These are phyloP conservation scores for Carex cristatella DNA, from an alignment of 176 grass and related monocot genomes.

Conservation along the genomic window DNA sequence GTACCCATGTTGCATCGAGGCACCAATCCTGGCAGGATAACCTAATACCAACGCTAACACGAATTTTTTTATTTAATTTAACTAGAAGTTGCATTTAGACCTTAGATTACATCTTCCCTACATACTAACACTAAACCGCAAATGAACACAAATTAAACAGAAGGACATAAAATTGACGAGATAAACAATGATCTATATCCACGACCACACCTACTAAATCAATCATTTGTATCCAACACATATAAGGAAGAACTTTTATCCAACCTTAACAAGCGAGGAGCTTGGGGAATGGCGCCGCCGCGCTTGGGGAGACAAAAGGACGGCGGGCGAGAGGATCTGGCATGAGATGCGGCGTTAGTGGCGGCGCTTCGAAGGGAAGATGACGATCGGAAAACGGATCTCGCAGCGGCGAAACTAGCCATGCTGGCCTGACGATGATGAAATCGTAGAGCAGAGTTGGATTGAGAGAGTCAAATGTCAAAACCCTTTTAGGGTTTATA, in stretches of 20 bases:
- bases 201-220: neutral
- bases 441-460: neutral
- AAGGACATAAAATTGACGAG: neutral
- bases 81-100: neutral
- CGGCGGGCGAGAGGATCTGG: conserved; percentile 28
- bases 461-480: neutral
- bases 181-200: neutral
- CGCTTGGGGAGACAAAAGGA: conserved; percentile 5
- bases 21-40: neutral
- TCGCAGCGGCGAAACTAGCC: conserved; percentile 48
- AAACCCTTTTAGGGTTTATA: neutral
- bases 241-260: too few species aligned
- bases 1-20: neutral
- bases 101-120: neutral
- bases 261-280: conserved; percentile 52
- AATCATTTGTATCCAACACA: too few species aligned
- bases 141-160: neutral
- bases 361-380: conserved; percentile 36
- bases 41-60: neutral
- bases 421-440: conserved; percentile 28
- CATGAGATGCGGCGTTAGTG: conserved; percentile 26
- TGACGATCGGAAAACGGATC: conserved; percentile 58
- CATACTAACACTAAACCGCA: neutral
- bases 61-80: neutral
- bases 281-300: neutral